Evolutionary conservation across 257 asterid species (phyloP).

Genomic region (Nicotiana tomentosiformis): DNA sequence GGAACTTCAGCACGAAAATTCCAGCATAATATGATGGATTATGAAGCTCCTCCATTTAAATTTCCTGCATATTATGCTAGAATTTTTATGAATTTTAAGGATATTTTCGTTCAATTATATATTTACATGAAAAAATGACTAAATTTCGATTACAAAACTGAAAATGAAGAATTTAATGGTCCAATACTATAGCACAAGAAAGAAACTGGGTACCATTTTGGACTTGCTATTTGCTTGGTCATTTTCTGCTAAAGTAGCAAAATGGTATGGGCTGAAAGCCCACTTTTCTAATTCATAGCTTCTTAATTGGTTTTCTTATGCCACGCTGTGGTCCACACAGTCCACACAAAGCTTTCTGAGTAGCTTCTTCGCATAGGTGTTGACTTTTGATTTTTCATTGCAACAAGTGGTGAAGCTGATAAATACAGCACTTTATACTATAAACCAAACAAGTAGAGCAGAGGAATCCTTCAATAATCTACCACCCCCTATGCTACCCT

Average conservation of each 20-base stretch:
- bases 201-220: background rate
- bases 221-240: background rate
- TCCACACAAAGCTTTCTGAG: background rate
- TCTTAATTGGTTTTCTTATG: background rate
- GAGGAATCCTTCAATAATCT: background rate
- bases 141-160: no score
- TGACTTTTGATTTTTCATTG: background rate
- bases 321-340: background rate
- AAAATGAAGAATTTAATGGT: background rate
- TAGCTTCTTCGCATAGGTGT: slow-evolving; percentile 4
- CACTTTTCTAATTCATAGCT: background rate
- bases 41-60: no score
- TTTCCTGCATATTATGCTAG: no score
- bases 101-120: no score
- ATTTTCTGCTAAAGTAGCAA: background rate
- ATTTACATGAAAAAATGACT: no score
- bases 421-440: background rate
- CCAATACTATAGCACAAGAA: background rate
- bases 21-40: no score
- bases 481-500: background rate
- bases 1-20: no score
- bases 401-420: background rate
- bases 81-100: no score
- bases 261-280: background rate
- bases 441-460: background rate